These are phyloP conservation scores for Globisporangium orthogonon DNA, from an alignment of 352 stramenopile genomes.

Conservation along the genomic window DNA sequence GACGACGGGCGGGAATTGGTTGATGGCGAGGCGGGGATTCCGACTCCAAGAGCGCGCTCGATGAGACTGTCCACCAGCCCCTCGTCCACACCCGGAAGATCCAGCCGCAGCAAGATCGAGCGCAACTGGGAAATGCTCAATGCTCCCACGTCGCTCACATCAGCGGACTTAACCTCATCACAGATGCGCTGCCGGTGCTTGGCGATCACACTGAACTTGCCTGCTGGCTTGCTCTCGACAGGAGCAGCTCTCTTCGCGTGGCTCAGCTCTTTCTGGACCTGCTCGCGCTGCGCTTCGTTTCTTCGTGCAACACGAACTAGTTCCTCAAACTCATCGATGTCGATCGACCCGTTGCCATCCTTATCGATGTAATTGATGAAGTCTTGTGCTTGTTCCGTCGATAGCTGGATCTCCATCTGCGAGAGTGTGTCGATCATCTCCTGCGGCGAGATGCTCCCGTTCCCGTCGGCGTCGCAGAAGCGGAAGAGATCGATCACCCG, in stretches of 20 bases:
- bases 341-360: constrained; percentile 76
- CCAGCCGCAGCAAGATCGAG: constrained; percentile 31
- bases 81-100: constrained; percentile 48
- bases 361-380: constrained; percentile 82
- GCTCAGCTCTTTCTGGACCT: constrained; percentile 59
- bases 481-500: constrained; percentile 82
- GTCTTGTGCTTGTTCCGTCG: constrained; percentile 46
- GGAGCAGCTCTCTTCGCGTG: constrained; percentile 20
- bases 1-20: neutral
- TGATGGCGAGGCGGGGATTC: constrained; percentile 1
- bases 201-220: constrained; percentile 34
- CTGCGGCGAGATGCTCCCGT: constrained; percentile 67
- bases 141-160: constrained; percentile 26
- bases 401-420: constrained; percentile 81
- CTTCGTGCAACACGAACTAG: constrained; percentile 64
- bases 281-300: constrained; percentile 66
- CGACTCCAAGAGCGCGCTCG: constrained; percentile 20
- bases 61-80: constrained; percentile 41
- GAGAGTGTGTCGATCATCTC: constrained; percentile 82
- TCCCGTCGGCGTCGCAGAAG: constrained; percentile 79
- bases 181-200: constrained; percentile 59
- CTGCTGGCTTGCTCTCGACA: constrained; percentile 23
- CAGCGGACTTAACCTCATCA: constrained; percentile 47
- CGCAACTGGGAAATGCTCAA: constrained; percentile 41
- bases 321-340: constrained; percentile 84